Percentiles rank a stretch among this genome's conserved stretches.
Evolutionary conservation across 768 basidiomycete genomes (phyloP).

Genomic region (Saitozyma podzolica): DNA sequence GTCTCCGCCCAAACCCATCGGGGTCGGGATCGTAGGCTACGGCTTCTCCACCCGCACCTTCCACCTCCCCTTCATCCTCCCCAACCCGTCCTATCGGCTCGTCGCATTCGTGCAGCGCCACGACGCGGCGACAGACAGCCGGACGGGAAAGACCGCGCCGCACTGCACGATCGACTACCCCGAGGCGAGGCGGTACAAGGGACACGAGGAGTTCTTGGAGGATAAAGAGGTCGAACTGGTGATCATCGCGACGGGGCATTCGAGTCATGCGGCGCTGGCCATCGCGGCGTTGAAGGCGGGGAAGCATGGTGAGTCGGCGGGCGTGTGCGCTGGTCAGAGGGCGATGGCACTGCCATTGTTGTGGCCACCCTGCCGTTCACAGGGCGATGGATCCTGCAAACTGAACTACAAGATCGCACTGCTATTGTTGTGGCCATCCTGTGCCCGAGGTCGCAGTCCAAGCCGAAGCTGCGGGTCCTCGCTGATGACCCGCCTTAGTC

Average conservation of each 20-base stretch:
- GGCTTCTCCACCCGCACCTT: constrained; percentile 75
- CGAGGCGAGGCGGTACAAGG: constrained; percentile 8
- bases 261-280: constrained; percentile 13
- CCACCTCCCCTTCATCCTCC: constrained; percentile 69
- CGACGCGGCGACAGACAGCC: neutral
- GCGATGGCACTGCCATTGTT: too few species aligned
- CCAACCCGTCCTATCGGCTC: neutral
- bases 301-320: constrained; percentile 17
- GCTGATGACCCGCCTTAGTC: constrained; percentile 12
- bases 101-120: constrained; percentile 15
- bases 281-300: constrained; percentile 17
- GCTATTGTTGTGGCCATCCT: too few species aligned
- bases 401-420: too few species aligned
- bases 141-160: constrained; percentile 4
- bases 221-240: constrained; percentile 24
- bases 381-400: too few species aligned
- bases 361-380: neutral
- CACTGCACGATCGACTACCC: constrained; percentile 14
- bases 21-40: constrained; percentile 69
- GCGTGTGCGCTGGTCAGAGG: too few species aligned
- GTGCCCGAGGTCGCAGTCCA: neutral
- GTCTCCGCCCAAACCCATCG: constrained; percentile 53
- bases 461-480: neutral
- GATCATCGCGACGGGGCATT: constrained; percentile 4
- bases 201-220: constrained; percentile 12